Base-by-base conservation (phyloP, 2,329 filamentous ascomycete genomes). In the Fusarium begoniae region DNA sequence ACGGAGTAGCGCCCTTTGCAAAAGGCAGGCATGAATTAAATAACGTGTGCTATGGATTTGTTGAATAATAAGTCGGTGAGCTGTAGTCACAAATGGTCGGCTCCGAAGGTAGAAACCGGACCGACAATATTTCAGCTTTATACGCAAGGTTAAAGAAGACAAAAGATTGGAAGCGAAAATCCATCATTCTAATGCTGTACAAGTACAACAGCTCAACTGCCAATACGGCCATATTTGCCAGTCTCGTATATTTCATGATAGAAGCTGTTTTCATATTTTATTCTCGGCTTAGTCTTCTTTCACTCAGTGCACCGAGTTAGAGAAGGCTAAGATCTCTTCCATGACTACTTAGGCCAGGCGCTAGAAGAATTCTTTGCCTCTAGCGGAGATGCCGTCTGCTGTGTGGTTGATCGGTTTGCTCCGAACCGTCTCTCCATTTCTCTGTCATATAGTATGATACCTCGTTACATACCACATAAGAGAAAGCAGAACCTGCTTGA, bases 1-100 rank as follows among this genome's bases (percentile, higher is more conserved):
- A 35, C 32, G 32, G 32, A 35, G 32, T 35, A 32, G 24, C 38
- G 38, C 37, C n/a, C 24, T 44, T 43, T 48, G 12, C 20, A 58
- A 66, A 41, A 58, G 45, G 40, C 15, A 53, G 26, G 20, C 24
- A 63, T 35, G 24, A 28, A 40, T 54, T 35, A 30, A 58, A 38
- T 32, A 58, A 38, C 43, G 17, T 24, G n/a, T 47, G 11, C 30
- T 50, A 22, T 18, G 44, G n/a, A 35, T 56, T 28, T 51, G 44
- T 40, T 43, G 48, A 58, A 58, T 30, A 38, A 69, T 45, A 66
- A 71, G 61, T 66, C 64, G 61, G 69, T 70, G 66, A 68, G 64
- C 56, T 28, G 63, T 68, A 22, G 41, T 32, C 37, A 47, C 15
- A 24, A 50, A 28, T 45, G 32, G 48, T 63, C 66, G 41, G 71